Percentiles rank a stretch among this genome's conserved stretches.
These are phyloP conservation scores for Chlorella sorokiniana DNA, from an alignment of 139 green algal genomes.

Conservation along the genomic window DNA sequence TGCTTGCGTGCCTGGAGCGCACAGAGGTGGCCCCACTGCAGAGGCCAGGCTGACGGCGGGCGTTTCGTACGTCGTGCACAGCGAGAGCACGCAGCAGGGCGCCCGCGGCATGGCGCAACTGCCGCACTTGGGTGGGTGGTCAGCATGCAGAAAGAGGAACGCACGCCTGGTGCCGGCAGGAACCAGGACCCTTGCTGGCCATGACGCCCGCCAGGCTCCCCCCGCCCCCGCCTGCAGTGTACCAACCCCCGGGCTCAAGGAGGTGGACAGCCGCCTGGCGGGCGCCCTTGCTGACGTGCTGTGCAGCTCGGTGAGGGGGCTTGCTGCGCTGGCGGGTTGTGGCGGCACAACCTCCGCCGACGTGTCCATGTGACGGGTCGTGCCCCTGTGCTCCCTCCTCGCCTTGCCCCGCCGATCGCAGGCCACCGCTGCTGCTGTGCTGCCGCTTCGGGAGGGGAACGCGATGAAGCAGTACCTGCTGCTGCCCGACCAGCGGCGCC, in stretches of 20 bases:
- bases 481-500: constrained; percentile 2
- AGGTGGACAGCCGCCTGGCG: not conserved
- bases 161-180: not conserved
- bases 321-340: too few species aligned
- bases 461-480: constrained; percentile 55
- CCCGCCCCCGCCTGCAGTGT: constrained; percentile 3
- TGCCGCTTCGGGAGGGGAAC: constrained; percentile 36
- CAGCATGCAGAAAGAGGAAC: too few species aligned
- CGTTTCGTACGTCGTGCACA: constrained; percentile 51
- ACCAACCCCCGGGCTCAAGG: constrained; percentile 35
- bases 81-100: constrained; percentile 44
- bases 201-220: too few species aligned
- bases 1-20: too few species aligned
- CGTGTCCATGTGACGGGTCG: not conserved
- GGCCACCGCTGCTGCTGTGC: constrained; percentile 7
- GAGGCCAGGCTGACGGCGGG: constrained; percentile 39
- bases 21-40: constrained; percentile 54
- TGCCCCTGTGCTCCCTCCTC: not conserved
- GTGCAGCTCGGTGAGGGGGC: constrained; percentile 3
- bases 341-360: not conserved
- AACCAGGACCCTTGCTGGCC: too few species aligned
- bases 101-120: constrained; percentile 17
- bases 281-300: not conserved
- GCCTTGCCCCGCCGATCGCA: not conserved
- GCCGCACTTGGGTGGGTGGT: constrained; percentile 41